Conservation (phyloP, 352 stramenopile species). For the Globisporangium echinulatum region DNA sequence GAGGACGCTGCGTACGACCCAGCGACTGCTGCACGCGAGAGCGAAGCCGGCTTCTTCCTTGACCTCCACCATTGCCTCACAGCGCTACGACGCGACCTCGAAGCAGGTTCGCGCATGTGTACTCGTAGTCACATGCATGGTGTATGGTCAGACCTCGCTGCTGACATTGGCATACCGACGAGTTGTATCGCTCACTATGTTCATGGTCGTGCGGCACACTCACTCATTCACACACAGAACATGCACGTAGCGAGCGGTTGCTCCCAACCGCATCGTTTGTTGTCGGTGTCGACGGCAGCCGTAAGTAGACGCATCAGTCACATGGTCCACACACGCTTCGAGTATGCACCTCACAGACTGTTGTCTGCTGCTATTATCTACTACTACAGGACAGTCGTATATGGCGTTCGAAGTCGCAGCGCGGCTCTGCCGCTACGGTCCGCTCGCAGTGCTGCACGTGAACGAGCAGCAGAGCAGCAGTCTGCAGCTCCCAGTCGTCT, state of each 20-base stretch:
- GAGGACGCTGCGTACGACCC: slow-evolving; percentile 54
- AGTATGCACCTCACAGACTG: too few relatives aligned
- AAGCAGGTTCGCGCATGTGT: slow-evolving; percentile 13
- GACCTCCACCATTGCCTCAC: slow-evolving; percentile 38
- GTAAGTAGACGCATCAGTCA: slow-evolving; percentile 21
- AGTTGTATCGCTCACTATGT: background rate
- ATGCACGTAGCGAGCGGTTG: slow-evolving; percentile 29
- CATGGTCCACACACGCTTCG: background rate
- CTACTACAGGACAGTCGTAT: slow-evolving; percentile 43
- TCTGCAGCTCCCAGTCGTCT: slow-evolving; percentile 51
- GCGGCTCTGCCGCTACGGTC: slow-evolving; percentile 40
- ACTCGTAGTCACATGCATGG: background rate
- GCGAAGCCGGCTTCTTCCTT: slow-evolving; percentile 56
- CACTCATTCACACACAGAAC: slow-evolving; percentile 16
- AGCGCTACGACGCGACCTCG: slow-evolving; percentile 25
- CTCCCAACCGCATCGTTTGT: slow-evolving; percentile 37
- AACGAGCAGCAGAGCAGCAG: slow-evolving; percentile 38
- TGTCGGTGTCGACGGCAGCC: slow-evolving; percentile 59
- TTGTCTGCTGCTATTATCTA: too few relatives aligned
- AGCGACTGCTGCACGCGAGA: slow-evolving; percentile 42
- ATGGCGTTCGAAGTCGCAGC: slow-evolving; percentile 46
- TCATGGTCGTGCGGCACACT: background rate
- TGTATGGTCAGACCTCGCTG: background rate
- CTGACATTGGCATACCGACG: background rate
- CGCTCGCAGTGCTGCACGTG: slow-evolving; percentile 36